Base-by-base conservation (phyloP, 768 basidiomycete species). In the Roridomyces roridus region DNA sequence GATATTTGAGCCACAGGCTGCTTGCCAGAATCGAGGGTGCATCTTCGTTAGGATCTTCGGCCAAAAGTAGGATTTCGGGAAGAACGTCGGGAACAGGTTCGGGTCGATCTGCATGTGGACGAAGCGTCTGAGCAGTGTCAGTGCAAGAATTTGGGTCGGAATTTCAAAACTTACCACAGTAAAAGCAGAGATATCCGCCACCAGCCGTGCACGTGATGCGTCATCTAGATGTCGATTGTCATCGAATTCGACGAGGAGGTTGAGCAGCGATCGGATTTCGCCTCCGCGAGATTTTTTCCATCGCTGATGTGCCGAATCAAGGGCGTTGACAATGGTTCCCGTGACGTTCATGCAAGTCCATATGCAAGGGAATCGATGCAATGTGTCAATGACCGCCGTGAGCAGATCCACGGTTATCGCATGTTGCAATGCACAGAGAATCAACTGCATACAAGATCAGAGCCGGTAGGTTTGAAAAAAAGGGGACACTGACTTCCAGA, bases 1-100 rank as follows among this genome's bases (percentile, higher is more conserved):
- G 85, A 63, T 92, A 92, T 67, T 90, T 89, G 70, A 90, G 89
- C 92, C 92, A 94, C 14, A 94, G 75, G 42, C 82, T 81, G 62
- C 88, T 89, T 0, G 91, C 91, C 20, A 94, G 83, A 43, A 82
- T 80, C 1, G 86, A 85, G 2, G 89, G 82, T 6, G 86, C 89
- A 54, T 87, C 85, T 0, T 75, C 74, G 46, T 81, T 79, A 3
- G 78, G 71, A 65, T 90, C 84, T 10, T 78, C 81, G 5, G 83
- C 81, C n/a, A 92, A 80, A 8, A 85, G 67, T 18, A 89, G 73
- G 35, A 92, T 89, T 67, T 92, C 90, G 0, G 87, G 85, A 10
- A 85, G 69, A 23, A 76, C 70, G 45, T 75, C 73, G 20, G 83
- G 83, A 28, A 82, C 79, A 50, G 68, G 49, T 44, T 77, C 76